Percentiles rank a stretch among this genome's conserved stretches.
These are phyloP conservation scores for Wallacemonas rigidus DNA, from an alignment of 208 protist species.

Conservation along the genomic window DNA sequence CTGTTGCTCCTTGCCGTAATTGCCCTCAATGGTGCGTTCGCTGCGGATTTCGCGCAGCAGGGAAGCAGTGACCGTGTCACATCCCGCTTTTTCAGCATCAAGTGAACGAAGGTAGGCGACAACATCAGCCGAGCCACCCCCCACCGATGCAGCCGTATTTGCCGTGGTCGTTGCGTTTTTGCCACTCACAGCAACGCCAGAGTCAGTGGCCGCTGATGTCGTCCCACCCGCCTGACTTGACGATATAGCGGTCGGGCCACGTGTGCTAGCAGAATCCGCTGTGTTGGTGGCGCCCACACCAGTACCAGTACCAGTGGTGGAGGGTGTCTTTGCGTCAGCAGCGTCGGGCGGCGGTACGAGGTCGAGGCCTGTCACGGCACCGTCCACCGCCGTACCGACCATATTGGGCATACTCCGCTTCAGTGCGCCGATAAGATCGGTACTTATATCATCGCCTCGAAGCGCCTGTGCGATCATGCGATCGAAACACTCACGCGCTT, in stretches of 20 bases:
- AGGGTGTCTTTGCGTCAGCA: neutral
- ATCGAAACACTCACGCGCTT: slow-evolving; percentile 46
- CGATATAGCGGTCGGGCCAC: too few relatives aligned
- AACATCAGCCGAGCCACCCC: neutral
- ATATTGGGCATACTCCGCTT: slow-evolving; percentile 59
- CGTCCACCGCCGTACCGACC: slow-evolving; percentile 12
- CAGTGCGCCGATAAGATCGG: slow-evolving; percentile 49
- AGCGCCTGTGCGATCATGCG: slow-evolving; percentile 50
- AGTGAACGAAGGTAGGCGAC: neutral
- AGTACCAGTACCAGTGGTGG: neutral
- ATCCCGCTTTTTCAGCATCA: slow-evolving; percentile 1
- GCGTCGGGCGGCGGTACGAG: neutral
- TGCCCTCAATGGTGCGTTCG: slow-evolving; percentile 40
- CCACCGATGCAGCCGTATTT: neutral
- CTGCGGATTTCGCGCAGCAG: slow-evolving; percentile 36
- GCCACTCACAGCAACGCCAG: neutral
- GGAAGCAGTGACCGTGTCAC: slow-evolving; percentile 23
- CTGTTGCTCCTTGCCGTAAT: slow-evolving; percentile 65
- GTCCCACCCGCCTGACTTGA: neutral
- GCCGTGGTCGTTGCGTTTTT: neutral
- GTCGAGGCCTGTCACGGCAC: neutral
- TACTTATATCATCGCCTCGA: slow-evolving; percentile 38
- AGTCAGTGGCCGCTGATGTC: neutral
- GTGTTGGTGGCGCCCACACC: neutral
- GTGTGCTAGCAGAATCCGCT: too few relatives aligned